Evolutionary conservation across 2,329 filamentous ascomycete genomes (phyloP).

Genomic region (Hypocrella siamensis): DNA sequence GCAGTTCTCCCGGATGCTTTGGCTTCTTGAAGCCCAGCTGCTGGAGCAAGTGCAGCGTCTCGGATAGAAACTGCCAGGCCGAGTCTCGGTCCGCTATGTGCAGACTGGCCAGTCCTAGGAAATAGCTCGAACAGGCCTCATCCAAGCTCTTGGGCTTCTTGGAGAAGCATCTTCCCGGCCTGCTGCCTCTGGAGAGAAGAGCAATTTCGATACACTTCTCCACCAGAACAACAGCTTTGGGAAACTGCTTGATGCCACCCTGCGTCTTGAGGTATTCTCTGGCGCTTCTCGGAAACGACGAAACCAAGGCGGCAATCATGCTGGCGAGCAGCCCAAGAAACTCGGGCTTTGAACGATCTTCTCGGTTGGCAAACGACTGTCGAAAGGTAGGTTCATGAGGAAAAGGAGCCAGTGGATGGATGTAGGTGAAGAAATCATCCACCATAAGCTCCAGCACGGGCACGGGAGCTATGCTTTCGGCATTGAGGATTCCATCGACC

Average conservation of each 20-base stretch:
- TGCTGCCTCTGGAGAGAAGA: conserved; percentile 46
- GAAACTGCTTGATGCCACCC: conserved; percentile 48
- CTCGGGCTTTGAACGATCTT: conserved; percentile 48
- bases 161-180: conserved; percentile 26
- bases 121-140: conserved; percentile 59
- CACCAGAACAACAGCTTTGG: conserved; percentile 53
- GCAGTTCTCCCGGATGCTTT: conserved; percentile 24
- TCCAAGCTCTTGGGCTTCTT: conserved; percentile 33
- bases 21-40: conserved; percentile 50
- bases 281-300: conserved; percentile 60
- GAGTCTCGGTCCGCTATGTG: conserved; percentile 54
- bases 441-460: conserved; percentile 53
- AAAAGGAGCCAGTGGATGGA: conserved; percentile 62
- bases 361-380: conserved; percentile 47
- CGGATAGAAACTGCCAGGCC: conserved; percentile 57
- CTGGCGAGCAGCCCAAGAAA: conserved; percentile 59
- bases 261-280: conserved; percentile 52
- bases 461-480: conserved; percentile 57
- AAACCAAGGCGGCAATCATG: conserved; percentile 60
- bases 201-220: conserved; percentile 57
- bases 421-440: conserved; percentile 73
- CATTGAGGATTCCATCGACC: conserved; percentile 28
- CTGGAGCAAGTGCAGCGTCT: conserved; percentile 53
- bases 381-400: conserved; percentile 68
- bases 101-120: conserved; percentile 48